Evolutionary conservation across 2,329 filamentous ascomycete genomes (phyloP), one percentile per base, ranked within the genome.

Genomic region (Curvularia lunata): DNA sequence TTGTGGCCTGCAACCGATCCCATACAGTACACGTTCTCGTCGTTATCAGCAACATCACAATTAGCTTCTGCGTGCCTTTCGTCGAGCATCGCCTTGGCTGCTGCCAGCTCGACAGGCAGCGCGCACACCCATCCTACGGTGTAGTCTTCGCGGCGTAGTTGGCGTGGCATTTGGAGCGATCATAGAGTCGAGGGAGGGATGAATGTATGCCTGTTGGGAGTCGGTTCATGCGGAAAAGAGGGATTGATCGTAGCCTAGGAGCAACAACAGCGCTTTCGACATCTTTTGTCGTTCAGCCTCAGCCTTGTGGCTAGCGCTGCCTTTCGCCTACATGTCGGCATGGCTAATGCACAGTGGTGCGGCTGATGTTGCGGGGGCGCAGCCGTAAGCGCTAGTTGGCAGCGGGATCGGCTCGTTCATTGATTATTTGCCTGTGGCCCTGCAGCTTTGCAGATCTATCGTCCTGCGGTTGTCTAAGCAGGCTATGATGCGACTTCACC

Each of bases 11-110:
- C 21, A 72, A 75, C 64, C 5, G 53, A 57, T 12, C 74, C 71
- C 1, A 70, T 54, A 9, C 52, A 1, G 37, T 65, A 64, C 0
- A 60, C 2, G 54, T 59, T 66, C 75, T 68, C 16, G 66, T 61
- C 49, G 55, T 70, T 8, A 66, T 71, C 28, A 67, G 66, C 2
- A 51, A 62, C 18, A 69, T 72, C 7, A 73, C 67, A 16, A 32
- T 53, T 19, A 16, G 67, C 51, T 27, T 56, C 19, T 0, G 55
- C 47, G 52, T 77, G 58, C 28, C 49, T 18, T 30, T 61, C 58
- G 54, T 57, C 58, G 41, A 61, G 48, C 51, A 61, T 59, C 23
- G 16, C 51, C 37, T 58, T 16, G 1, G 59, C 61, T 0, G 63
- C 63, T 8, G 61, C 61, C 43, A 62, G 52, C 50, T 66, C 61